Evolutionary conservation across 2,329 filamentous ascomycete genomes (phyloP).

Genomic region (Fusarium dlaminii): DNA sequence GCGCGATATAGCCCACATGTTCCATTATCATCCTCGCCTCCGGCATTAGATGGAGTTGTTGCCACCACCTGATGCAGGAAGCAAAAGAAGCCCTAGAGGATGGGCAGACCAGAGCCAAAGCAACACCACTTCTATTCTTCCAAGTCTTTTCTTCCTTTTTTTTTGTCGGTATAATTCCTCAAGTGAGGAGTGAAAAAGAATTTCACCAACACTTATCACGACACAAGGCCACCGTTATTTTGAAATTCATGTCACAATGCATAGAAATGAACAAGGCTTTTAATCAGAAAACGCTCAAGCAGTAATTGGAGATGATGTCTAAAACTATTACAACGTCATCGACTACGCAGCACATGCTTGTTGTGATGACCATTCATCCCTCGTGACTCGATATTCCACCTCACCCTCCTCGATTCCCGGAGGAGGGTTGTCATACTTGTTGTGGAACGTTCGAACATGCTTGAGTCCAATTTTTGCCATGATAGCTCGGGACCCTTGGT

Average conservation of each 20-base stretch:
- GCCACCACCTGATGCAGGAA: neutral
- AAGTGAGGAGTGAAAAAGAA: neutral
- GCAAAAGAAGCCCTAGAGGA: neutral
- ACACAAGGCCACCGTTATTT: neutral
- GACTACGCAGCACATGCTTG: conserved; percentile 11
- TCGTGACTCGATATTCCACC: conserved; percentile 39
- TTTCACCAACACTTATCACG: neutral
- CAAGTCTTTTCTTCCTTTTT: too few relatives aligned
- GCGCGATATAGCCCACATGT: conserved; percentile 16
- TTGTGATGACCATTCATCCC: conserved; percentile 30
- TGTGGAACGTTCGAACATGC: conserved; percentile 37
- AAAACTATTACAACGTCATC: neutral
- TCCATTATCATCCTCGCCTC: conserved; percentile 4
- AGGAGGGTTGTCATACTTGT: conserved; percentile 39
- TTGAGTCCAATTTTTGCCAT: conserved; percentile 32
- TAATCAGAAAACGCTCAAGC: neutral
- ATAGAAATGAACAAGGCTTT: neutral
- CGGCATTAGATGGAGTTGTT: neutral
- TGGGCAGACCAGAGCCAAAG: neutral
- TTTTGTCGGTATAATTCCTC: neutral
- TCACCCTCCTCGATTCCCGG: conserved; percentile 42
- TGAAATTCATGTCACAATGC: conserved; percentile 4
- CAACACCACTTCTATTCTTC: neutral
- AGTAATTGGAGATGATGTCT: neutral
- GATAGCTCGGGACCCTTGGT: conserved; percentile 40